Conservation (phyloP, 129 eudicot genomes). For the Centaurea solstitialis region DNA sequence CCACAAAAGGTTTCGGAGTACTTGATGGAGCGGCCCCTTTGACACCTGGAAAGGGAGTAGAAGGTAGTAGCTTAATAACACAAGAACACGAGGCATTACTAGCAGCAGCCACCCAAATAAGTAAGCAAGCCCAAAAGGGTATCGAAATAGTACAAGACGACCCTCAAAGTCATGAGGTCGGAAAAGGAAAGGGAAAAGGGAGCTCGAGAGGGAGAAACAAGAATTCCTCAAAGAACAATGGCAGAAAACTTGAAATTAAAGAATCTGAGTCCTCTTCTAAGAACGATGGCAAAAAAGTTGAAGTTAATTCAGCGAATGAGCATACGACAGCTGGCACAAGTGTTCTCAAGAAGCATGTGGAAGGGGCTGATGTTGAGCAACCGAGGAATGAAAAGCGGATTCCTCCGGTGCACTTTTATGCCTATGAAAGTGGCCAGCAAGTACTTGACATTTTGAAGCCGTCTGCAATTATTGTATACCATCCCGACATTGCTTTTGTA, state of each 20-base stretch:
- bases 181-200: conserved; percentile 43
- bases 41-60: conserved; percentile 61
- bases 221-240: conserved; percentile 28
- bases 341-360: conserved; percentile 52
- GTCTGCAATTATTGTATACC: conserved; percentile 74
- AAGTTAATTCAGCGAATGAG: conserved; percentile 6
- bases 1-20: conserved; percentile 81
- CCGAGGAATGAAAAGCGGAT: conserved; percentile 33
- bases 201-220: conserved; percentile 44
- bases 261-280: conserved; percentile 32
- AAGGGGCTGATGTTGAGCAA: conserved; percentile 23
- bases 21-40: conserved; percentile 63
- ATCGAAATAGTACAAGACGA: conserved; percentile 36
- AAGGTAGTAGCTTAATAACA: conserved; percentile 68
- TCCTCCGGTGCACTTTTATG: conserved; percentile 77
- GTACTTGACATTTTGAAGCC: conserved; percentile 82
- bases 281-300: conserved; percentile 26
- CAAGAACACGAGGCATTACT: conserved; percentile 80
- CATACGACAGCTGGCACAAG: conserved; percentile 23
- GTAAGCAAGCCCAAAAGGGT: conserved; percentile 49
- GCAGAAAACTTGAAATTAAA: too few species aligned
- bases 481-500: conserved; percentile 91
- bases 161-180: conserved; percentile 26
- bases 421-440: conserved; percentile 72
- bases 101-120: conserved; percentile 80